Percentiles rank a stretch among this genome's conserved stretches.
phyloP scores from a whole-genome alignment of 73 alveolate genomes.

The Paramecium sonneborni region DNA sequence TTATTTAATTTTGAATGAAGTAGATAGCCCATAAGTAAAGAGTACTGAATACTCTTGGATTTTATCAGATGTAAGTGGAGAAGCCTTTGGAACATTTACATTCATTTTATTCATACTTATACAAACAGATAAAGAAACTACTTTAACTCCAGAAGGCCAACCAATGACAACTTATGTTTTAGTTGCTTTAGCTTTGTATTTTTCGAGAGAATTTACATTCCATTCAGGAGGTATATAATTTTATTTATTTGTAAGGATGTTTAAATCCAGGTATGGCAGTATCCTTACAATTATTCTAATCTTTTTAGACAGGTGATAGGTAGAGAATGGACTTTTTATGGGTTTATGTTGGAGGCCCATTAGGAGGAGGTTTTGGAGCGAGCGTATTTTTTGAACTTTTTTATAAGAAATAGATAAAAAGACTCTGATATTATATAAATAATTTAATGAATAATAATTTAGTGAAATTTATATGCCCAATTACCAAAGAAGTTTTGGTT shows the following conservation, averaged over 20 bases:
- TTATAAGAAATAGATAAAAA: conserved; percentile 13
- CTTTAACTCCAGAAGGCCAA: conserved; percentile 1
- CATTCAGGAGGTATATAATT: conserved; percentile 45
- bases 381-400: conserved; percentile 41
- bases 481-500: not conserved
- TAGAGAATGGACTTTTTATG: conserved; percentile 21
- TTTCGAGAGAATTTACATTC: conserved; percentile 31
- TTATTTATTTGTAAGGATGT: not conserved
- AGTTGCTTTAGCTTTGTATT: conserved; percentile 33
- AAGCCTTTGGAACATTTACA: conserved; percentile 23
- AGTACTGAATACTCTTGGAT: conserved; percentile 19
- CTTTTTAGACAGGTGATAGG: conserved; percentile 39
- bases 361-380: conserved; percentile 49
- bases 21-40: conserved; percentile 2
- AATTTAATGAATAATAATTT: not conserved
- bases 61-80: conserved; percentile 11
- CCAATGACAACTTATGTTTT: conserved; percentile 35
- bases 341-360: conserved; percentile 50
- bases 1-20: conserved; percentile 35
- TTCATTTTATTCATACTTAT: conserved; percentile 30
- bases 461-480: conserved; percentile 28
- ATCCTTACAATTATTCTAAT: not conserved
- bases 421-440: not conserved
- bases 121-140: not conserved
- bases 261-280: conserved; percentile 57